Conservation (phyloP, 2,329 filamentous ascomycete species). For the Colletotrichum abscissum region DNA sequence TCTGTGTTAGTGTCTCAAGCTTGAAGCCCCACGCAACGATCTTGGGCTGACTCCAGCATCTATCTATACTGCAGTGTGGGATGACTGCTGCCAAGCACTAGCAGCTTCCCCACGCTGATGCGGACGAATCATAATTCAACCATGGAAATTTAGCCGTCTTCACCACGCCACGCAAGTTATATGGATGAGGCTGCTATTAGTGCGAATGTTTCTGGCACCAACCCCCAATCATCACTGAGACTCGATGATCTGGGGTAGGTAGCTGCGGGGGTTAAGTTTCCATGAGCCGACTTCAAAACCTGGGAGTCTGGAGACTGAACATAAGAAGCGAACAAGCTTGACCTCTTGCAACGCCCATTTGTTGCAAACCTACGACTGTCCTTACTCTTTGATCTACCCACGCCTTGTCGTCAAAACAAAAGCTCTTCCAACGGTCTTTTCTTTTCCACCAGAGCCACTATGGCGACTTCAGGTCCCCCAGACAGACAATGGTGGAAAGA, state of each 20-base stretch:
- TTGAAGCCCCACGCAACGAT: not conserved
- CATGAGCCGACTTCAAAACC: not conserved
- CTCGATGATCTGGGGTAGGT: not conserved
- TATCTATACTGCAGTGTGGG: too few relatives aligned
- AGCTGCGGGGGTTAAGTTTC: not conserved
- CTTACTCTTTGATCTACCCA: not conserved
- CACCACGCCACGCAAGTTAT: not conserved
- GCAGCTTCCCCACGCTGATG: not conserved
- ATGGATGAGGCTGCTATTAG: not conserved
- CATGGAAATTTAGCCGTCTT: not conserved
- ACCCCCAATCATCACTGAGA: not conserved
- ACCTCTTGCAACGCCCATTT: not conserved
- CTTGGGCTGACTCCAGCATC: too few relatives aligned
- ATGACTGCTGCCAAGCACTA: not conserved
- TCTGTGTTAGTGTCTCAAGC: not conserved
- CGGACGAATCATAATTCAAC: not conserved
- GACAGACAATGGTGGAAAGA: constrained; percentile 63
- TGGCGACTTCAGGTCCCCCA: not conserved
- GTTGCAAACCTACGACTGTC: not conserved
- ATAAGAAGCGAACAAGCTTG: not conserved
- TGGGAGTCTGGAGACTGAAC: not conserved
- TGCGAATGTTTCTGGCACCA: not conserved
- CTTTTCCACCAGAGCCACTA: not conserved
- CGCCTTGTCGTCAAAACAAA: not conserved
- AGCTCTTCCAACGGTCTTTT: not conserved